Percentiles rank a stretch among this genome's conserved stretches.
phyloP scores from a whole-genome alignment of 2,329 filamentous ascomycete species.

The Xylaria sp. region DNA sequence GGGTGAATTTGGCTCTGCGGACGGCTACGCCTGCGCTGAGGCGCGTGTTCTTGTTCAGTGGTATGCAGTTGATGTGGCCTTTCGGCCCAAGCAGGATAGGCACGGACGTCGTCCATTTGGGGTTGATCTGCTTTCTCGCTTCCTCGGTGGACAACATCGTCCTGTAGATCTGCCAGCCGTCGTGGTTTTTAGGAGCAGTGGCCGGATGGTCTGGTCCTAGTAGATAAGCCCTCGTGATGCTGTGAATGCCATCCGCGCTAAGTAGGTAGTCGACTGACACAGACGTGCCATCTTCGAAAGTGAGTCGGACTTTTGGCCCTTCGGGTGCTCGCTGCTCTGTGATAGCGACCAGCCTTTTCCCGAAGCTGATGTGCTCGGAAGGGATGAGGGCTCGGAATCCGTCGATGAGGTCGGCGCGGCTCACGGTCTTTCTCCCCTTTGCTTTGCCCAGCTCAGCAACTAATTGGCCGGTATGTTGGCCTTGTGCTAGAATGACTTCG shows the following conservation, averaged over 20 bases:
- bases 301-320: constrained; percentile 37
- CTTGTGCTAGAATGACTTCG: constrained; percentile 50
- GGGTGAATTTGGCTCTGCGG: constrained; percentile 40
- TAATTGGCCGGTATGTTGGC: constrained; percentile 39
- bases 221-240: constrained; percentile 46
- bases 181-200: constrained; percentile 49
- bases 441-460: constrained; percentile 51
- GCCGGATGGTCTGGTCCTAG: constrained; percentile 49
- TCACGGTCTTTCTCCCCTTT: constrained; percentile 51
- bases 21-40: constrained; percentile 52
- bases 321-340: constrained; percentile 18
- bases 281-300: constrained; percentile 46
- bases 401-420: constrained; percentile 49
- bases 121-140: constrained; percentile 45
- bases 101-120: constrained; percentile 48
- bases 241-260: constrained; percentile 53
- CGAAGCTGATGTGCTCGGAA: constrained; percentile 41
- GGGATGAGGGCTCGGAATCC: constrained; percentile 48
- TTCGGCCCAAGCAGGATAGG: constrained; percentile 50
- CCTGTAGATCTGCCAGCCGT: constrained; percentile 49
- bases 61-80: constrained; percentile 51
- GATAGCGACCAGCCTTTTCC: constrained; percentile 43
- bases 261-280: constrained; percentile 49
- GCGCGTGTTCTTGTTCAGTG: constrained; percentile 50
- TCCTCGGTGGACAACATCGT: constrained; percentile 47